A percentile compares a stretch with the other conserved stretches of the same genome.
These are phyloP conservation scores for Lotmaria passim DNA, from an alignment of 208 protist species.

Conservation along the genomic window DNA sequence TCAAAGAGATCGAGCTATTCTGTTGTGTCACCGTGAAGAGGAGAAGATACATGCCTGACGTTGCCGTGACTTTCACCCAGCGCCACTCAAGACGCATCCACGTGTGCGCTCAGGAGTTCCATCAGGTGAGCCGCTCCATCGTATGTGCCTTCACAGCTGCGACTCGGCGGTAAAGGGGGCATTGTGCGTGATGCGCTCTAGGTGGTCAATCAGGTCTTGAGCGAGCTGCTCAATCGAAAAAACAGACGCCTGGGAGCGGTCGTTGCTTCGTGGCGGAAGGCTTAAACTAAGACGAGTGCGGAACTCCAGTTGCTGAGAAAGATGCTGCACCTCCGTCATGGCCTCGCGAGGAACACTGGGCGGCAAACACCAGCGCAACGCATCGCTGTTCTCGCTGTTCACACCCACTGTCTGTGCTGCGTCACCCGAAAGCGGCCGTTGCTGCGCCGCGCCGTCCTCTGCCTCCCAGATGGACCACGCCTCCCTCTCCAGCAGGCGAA, in stretches of 20 bases:
- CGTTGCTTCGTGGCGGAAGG: neutral
- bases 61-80: too few species aligned
- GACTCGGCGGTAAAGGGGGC: neutral
- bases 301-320: conserved; percentile 13
- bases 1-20: too few species aligned
- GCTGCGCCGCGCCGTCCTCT: neutral
- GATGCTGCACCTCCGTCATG: neutral
- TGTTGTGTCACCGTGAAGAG: too few species aligned
- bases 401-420: neutral
- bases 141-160: neutral
- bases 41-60: too few species aligned
- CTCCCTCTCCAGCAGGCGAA: conserved; percentile 48
- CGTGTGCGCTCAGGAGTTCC: neutral
- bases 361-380: neutral
- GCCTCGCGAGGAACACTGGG: neutral
- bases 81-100: neutral
- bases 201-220: conserved; percentile 30
- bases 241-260: neutral
- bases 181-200: conserved; percentile 17
- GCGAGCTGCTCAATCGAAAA: conserved; percentile 47
- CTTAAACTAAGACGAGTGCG: conserved; percentile 3
- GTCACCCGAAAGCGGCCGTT: neutral
- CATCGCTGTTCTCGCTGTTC: neutral
- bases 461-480: conserved; percentile 25
- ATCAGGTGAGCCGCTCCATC: too few species aligned